Evolutionary conservation across 345 rosid genomes (phyloP).

Genomic region (Arabidopsis arenosa): DNA sequence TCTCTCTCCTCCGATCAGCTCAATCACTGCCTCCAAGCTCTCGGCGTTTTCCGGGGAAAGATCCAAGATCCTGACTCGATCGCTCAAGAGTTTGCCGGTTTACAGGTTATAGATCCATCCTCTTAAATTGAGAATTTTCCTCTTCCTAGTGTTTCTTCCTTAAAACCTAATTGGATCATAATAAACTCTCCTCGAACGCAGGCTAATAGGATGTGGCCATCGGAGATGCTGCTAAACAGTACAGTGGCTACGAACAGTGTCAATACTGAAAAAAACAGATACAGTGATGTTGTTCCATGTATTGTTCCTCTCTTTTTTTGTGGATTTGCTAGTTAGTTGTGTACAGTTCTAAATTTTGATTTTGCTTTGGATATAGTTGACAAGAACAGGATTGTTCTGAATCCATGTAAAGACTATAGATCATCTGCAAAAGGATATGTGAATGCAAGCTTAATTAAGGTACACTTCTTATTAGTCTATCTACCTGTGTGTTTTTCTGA

Average conservation of each 20-base stretch:
- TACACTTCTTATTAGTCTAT: constrained; percentile 26
- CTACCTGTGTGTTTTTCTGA: not conserved
- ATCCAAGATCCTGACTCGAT: constrained; percentile 51
- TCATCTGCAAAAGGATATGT: constrained; percentile 74
- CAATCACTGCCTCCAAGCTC: constrained; percentile 68
- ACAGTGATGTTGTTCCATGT: constrained; percentile 81
- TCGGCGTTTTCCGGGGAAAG: constrained; percentile 53
- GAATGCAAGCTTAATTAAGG: constrained; percentile 85
- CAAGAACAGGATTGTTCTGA: constrained; percentile 69
- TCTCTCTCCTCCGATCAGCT: constrained; percentile 66
- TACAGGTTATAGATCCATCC: constrained; percentile 58
- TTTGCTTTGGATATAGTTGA: constrained; percentile 59
- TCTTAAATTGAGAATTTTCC: not conserved
- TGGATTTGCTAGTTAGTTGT: not conserved
- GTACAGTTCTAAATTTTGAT: not conserved
- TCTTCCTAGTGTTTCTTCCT: not conserved
- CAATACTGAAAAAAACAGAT: constrained; percentile 77
- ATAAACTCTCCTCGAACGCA: constrained; percentile 34
- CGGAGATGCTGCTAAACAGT: constrained; percentile 59
- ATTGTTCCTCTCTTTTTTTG: constrained; percentile 10
- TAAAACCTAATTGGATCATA: not conserved
- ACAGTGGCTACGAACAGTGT: constrained; percentile 58
- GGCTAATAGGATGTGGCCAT: constrained; percentile 58
- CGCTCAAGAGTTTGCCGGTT: constrained; percentile 58
- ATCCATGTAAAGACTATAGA: constrained; percentile 68